phyloP scores from a whole-genome alignment of 2,329 filamentous ascomycete genomes.

The Zelopaecilomyces penicillatus region DNA sequence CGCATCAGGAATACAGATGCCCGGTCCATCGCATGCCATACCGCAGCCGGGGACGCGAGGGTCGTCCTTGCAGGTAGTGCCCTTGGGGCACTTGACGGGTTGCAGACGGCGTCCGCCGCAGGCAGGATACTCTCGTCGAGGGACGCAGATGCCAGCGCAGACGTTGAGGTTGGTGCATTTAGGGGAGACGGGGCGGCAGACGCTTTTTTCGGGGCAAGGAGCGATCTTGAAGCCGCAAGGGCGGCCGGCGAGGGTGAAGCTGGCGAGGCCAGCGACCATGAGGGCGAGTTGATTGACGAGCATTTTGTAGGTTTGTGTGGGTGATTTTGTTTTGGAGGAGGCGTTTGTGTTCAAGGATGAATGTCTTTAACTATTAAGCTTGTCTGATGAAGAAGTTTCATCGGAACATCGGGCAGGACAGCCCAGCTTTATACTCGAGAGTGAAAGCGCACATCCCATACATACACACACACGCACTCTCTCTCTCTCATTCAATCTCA shows the following conservation, averaged over 20 bases:
- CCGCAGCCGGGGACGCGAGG: constrained; percentile 24
- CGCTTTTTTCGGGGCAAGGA: constrained; percentile 17
- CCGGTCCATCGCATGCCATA: constrained; percentile 25
- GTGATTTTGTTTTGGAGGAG: no score
- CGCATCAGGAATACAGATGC: constrained; percentile 23
- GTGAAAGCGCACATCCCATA: no score
- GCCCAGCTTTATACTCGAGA: no score
- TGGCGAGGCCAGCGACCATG: constrained; percentile 2
- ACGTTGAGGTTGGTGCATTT: constrained; percentile 18
- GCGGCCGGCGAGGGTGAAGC: constrained; percentile 13
- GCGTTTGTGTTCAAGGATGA: no score
- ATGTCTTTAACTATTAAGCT: no score
- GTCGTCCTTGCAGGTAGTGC: constrained; percentile 23
- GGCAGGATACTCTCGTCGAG: constrained; percentile 20
- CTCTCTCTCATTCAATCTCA: no score
- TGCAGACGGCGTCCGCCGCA: constrained; percentile 23
- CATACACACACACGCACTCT: no score
- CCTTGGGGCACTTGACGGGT: constrained; percentile 18
- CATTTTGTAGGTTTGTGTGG: no score
- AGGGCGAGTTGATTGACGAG: no score
- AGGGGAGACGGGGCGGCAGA: constrained; percentile 16
- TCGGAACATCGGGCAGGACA: no score
- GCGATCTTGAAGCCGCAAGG: constrained; percentile 22
- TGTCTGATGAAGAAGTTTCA: no score
- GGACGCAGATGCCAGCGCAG: constrained; percentile 22